Conservation (phyloP, 768 basidiomycete species). For the Gautieria morchelliformis region DNA sequence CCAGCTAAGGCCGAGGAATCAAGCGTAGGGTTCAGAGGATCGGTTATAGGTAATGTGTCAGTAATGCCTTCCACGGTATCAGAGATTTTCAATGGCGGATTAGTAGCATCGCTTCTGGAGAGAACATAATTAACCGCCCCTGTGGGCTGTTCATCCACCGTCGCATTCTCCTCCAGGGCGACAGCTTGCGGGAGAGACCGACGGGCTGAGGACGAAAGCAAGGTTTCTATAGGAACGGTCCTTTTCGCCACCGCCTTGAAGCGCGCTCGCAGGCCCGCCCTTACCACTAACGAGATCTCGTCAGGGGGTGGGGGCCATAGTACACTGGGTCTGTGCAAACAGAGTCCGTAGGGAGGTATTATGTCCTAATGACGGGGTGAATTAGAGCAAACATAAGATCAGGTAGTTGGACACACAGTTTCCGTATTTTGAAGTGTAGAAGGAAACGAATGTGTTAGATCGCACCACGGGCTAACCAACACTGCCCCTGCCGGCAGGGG, state of each 20-base stretch:
- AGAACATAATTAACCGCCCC: no score
- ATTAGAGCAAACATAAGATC: neutral
- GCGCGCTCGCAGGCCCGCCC: conserved; percentile 2
- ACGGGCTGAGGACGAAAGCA: neutral
- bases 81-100: neutral
- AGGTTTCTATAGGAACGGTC: neutral
- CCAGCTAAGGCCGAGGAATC: neutral
- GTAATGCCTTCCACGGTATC: neutral
- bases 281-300: conserved; percentile 1
- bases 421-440: conserved; percentile 77
- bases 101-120: neutral
- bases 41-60: neutral
- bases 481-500: conserved; percentile 83
- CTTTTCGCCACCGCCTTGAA: conserved; percentile 2
- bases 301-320: conserved; percentile 4
- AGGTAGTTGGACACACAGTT: conserved; percentile 41
- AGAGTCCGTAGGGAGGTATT: conserved; percentile 63
- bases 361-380: conserved; percentile 47
- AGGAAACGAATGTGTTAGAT: conserved; percentile 92
- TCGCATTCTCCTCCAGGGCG: neutral
- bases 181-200: neutral
- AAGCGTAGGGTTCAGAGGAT: neutral
- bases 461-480: conserved; percentile 89
- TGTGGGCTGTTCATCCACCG: no score
- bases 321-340: conserved; percentile 47